Percentiles rank a stretch among this genome's conserved stretches.
phyloP scores from a whole-genome alignment of 1,139 yeast genomes.

The Kurtzmaniella quercitrusa region DNA sequence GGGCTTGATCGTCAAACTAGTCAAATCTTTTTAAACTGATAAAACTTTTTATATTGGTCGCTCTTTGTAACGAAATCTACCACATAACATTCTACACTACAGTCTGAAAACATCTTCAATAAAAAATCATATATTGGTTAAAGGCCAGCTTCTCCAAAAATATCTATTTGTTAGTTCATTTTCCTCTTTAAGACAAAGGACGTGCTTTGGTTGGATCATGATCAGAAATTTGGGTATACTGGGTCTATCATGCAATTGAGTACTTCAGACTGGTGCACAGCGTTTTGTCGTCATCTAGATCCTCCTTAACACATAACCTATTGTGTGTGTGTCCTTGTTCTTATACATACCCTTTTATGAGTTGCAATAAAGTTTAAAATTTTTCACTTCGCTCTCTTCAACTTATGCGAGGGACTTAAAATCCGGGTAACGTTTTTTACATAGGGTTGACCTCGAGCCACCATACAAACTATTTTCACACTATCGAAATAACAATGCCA shows the following conservation, averaged over 20 bases:
- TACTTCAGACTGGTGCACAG: slow-evolving; percentile 53
- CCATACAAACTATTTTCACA: too few relatives aligned
- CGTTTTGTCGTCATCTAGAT: slow-evolving; percentile 40
- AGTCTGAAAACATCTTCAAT: background rate
- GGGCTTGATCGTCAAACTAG: too few relatives aligned
- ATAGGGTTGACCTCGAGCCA: background rate
- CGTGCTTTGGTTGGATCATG: slow-evolving; percentile 1
- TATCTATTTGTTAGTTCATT: background rate
- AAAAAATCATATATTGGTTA: background rate
- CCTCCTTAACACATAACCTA: background rate
- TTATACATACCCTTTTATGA: background rate
- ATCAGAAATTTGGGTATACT: slow-evolving; percentile 49
- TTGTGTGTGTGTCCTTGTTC: background rate
- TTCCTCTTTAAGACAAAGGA: background rate
- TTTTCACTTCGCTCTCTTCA: background rate
- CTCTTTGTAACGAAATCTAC: too few relatives aligned
- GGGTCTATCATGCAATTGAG: slow-evolving; percentile 42
- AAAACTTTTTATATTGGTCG: too few relatives aligned
- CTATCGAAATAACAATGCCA: too few relatives aligned
- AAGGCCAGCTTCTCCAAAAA: background rate
- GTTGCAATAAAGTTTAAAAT: background rate
- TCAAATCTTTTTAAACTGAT: too few relatives aligned
- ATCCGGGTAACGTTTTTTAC: background rate
- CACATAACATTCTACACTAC: too few relatives aligned
- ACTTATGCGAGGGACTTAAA: background rate